Percentiles rank a stretch among this genome's conserved stretches.
Conservation (phyloP, 2,329 filamentous ascomycete species). For the Ilyonectria sp. region DNA sequence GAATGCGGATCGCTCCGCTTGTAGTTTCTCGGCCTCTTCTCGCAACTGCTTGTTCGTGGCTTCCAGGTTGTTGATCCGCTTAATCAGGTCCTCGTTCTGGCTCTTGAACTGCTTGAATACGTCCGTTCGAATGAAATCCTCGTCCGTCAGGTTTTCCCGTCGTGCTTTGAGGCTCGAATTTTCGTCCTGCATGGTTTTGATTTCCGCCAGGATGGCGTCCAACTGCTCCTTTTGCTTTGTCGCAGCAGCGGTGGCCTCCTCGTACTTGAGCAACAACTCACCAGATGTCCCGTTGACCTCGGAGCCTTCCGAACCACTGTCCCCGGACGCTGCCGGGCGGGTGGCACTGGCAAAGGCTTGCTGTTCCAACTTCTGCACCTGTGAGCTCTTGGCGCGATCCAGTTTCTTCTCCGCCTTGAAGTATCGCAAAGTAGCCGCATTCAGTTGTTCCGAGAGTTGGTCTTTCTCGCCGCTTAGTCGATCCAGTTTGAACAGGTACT, state of each 20-base stretch:
- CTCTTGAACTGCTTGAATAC: slow-evolving; percentile 92
- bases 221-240: slow-evolving; percentile 92
- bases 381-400: slow-evolving; percentile 88
- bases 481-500: slow-evolving; percentile 82
- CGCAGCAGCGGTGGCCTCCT: slow-evolving; percentile 82
- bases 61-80: slow-evolving; percentile 91
- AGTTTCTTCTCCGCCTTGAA: slow-evolving; percentile 96
- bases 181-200: slow-evolving; percentile 81
- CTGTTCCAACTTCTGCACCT: slow-evolving; percentile 92
- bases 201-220: slow-evolving; percentile 83
- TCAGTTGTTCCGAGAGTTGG: slow-evolving; percentile 86
- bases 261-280: slow-evolving; percentile 82
- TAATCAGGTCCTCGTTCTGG: slow-evolving; percentile 93
- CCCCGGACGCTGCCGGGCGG: slow-evolving; percentile 58
- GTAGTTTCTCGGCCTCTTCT: slow-evolving; percentile 87
- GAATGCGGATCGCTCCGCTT: slow-evolving; percentile 87
- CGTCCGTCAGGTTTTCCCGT: slow-evolving; percentile 84
- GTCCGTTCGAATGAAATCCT: slow-evolving; percentile 93
- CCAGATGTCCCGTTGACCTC: slow-evolving; percentile 71
- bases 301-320: slow-evolving; percentile 66
- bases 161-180: slow-evolving; percentile 80
- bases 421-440: slow-evolving; percentile 90
- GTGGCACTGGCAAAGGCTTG: slow-evolving; percentile 83
- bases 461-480: slow-evolving; percentile 84
- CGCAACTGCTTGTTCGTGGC: slow-evolving; percentile 87